Base-by-base conservation (phyloP, 2,329 filamentous ascomycete genomes). In the Teratosphaeriaceae sp. region DNA sequence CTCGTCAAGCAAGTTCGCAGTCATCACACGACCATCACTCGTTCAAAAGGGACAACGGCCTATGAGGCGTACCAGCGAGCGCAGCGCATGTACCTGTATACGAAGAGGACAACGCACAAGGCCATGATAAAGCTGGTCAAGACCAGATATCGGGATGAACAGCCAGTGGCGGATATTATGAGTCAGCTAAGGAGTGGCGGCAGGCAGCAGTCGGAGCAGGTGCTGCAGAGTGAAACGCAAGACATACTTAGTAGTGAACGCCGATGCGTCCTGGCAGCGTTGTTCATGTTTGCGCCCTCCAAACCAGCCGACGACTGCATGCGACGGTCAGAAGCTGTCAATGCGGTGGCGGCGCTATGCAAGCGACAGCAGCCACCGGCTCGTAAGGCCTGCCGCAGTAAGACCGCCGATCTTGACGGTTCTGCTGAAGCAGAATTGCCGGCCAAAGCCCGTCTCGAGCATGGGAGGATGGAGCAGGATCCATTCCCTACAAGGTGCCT, bases 61-160 rank as follows among this genome's bases (percentile, higher is more conserved):
- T 24, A 38, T 26, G 20, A 43, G n/a, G 41, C 33, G 19, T 43
- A 39, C 33, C 20, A 39, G 41, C 36, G 29, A 30, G 41, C 37
- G n/a, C 15, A 43, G 18, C 41, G 41, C 21, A 13, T 20, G 29
- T 23, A 43, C 26, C 18, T 18, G 34, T 27, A 31, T 9, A 31
- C 20, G 18, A 43, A 36, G 35, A 38, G 37, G 30, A 34, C 23
- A 1, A 26, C 37, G 2, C 21, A 24, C 15, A 43, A 43, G 35
- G 20, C 26, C 18, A 43, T 43, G 21, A 38, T 43, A 12, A 27
- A 35, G 22, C 22, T 23, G 13, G 34, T 43, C 34, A 15, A 18
- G 13, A 13, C 26, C 23, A 43, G 12, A 5, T 43, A 43, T 27
- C 24, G 35, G 15, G 37, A 43, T 24, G 12, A 39, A 24, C 41